Conservation (phyloP, 2,329 filamentous ascomycete species). For the Colletotrichum scovillei region DNA sequence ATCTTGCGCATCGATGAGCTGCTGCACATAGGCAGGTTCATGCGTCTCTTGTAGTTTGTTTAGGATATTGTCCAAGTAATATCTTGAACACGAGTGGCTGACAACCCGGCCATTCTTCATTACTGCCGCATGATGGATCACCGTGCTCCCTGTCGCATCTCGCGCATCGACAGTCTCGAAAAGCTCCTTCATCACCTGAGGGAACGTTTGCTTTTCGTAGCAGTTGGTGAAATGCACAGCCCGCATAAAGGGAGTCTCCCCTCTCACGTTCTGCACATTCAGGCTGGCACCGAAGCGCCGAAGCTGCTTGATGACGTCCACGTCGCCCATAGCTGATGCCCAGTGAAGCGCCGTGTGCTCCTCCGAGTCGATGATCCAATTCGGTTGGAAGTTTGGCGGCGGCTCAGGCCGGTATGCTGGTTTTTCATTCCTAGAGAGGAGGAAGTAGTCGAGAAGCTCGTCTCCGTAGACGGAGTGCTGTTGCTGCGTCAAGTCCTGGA, state of each 20-base stretch:
- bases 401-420: constrained; percentile 80
- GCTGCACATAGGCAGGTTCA: constrained; percentile 80
- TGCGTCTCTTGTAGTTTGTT: constrained; percentile 86
- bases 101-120: constrained; percentile 84
- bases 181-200: constrained; percentile 83
- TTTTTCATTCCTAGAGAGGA: constrained; percentile 84
- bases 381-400: constrained; percentile 86
- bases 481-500: constrained; percentile 77
- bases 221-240: constrained; percentile 97
- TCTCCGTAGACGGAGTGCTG: constrained; percentile 93
- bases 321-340: constrained; percentile 97
- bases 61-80: constrained; percentile 92
- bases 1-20: constrained; percentile 85
- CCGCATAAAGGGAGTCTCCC: constrained; percentile 94
- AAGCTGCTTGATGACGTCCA: constrained; percentile 90
- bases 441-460: constrained; percentile 94
- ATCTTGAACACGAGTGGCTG: constrained; percentile 89
- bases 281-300: constrained; percentile 83
- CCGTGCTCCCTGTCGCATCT: constrained; percentile 85
- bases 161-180: constrained; percentile 83
- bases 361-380: constrained; percentile 93
- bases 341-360: constrained; percentile 95
- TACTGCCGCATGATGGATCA: constrained; percentile 93
- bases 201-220: constrained; percentile 92
- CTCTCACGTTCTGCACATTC: constrained; percentile 75